Base-by-base conservation (phyloP, 2,329 filamentous ascomycete species). In the Tetracladium maxilliforme region DNA sequence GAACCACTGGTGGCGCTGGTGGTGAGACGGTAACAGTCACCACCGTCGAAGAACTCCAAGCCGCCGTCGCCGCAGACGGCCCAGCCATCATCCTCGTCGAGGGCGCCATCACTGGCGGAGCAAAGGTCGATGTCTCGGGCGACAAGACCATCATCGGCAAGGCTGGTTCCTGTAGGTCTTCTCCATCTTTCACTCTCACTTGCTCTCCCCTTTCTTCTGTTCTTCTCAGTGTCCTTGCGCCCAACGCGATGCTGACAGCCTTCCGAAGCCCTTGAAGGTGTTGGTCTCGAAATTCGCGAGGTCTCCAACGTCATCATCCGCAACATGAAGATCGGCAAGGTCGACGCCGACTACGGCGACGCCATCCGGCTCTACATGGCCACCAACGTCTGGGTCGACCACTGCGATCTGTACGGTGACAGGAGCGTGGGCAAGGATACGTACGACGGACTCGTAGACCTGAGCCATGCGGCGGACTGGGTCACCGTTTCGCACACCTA, bases 231-330 rank as follows among this genome's bases (percentile, higher is more conserved):
- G n/a, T n/a, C 16, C 21, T 21, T 12, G 10, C 4, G 7, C 10
- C 10, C 13, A 15, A 19, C 14, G 13, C 10, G 2, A 11, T 14
- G 5, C 16, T 14, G 9, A 33, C n/a, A 10, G 14, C 3, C 12
- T 21, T 7, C 25, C 19, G 26, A 36, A 43, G 49, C 48, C 24
- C 46, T 67, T 13, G 46, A 51, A n/a, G 50, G 54, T 25, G 44
- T 58, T 27, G 56, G 56, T 6, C 44, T 69, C 23, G 55, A 51
- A 27, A 45, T 68, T 35, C 58, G 58, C 41, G 40, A 47, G 19
- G 48, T 44, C 11, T 52, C 40, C 29, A 70, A 71, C 33, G 64
- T 70, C 24, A 68, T 71, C 28, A 40, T 71, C 24, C 61, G 59
- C 23, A 70, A 71, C 46, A 41, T 71, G 19, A 60, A 59, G 33